Base-by-base conservation (phyloP, 768 basidiomycete species). In the Boletellus ananiceps region DNA sequence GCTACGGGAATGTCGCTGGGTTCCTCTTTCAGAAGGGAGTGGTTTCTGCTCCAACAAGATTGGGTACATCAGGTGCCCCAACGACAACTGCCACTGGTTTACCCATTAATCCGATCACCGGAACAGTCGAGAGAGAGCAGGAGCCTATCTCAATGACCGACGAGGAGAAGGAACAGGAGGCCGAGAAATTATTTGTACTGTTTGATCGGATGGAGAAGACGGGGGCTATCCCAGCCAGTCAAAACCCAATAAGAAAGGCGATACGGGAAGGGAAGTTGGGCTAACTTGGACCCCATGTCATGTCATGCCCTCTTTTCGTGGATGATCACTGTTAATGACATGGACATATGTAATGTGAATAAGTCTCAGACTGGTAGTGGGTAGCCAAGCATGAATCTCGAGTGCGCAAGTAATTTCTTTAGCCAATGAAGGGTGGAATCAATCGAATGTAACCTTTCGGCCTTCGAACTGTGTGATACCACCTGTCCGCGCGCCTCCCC, bases 1-100 rank as follows among this genome's bases (percentile, higher is more conserved):
- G 95, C 7, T 99, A 99, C 59, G 95, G 95, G 36, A 93, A 93
- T 63, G 92, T 93, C 36, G 92, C 93, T 0, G 96, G 96, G 1
- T 88, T 92, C 75, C 75, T 99, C 21, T 94, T 92, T 72, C 83
- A 88, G 63, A 94, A 93, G 62, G 93, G 93, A 14, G 76, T 98
- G 57, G 75, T 88, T 61, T 77, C 67, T 47, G 78, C 81, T 6
- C 87, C 84, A 1, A 63, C 60, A 16, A 59, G 63, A 14, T 56
- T 70, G 15, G 60, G 63, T 11, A 57, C 69, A 9, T 62, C 73
- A 0, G 57, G 67, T 11, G 65, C 70, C 19, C 63, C 71, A 1
- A 61, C 49, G 5, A 65, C 72, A 2, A 66, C 72, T 2, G 16
- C 71, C 8, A 44, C 61, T 8, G 75, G 74, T 15, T 68, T 72